Base-by-base conservation (phyloP, 73 alveolate species). In the Effrenium voratum region DNA sequence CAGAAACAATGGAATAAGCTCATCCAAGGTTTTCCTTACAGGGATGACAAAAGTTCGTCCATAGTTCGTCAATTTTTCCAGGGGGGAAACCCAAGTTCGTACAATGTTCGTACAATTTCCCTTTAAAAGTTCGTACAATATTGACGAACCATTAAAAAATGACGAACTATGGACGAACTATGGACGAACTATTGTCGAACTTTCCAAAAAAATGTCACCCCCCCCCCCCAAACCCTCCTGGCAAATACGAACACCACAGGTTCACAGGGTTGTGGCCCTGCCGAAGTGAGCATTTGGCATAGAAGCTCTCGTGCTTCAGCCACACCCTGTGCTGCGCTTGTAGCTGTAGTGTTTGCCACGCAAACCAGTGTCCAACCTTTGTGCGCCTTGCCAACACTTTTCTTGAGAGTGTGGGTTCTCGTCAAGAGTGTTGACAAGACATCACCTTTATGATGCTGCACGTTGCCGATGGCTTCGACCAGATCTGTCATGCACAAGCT, bases 111-210 rank as follows among this genome's bases (percentile, higher is more conserved):
- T n/a, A n/a, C n/a, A n/a, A n/a, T n/a, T n/a, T n/a, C n/a, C n/a
- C n/a, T n/a, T n/a, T n/a, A n/a, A n/a, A n/a, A n/a, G n/a, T n/a
- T n/a, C n/a, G n/a, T n/a, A n/a, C n/a, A n/a, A 70, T 8, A 79
- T 79, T 44, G 66, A 79, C 90, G 92, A 81, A 81, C 92, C 46
- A 47, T 81, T 70, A 49, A 70, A 81, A 81, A 46, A 45, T 79
- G 91, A 46, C 91, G 90, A 79, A 79, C 90, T 28, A 79, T 79
- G 43, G 90, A 79, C 90, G 90, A 79, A 75, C 86, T 36, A 75
- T 75, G 15, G 86, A 75, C 59, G 59, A 75, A 1, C 0, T 40
- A 75, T 41, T 75, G 59, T 40, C 2, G 19, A 75, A 40, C 43
- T 40, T 40, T 40, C 12, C 46, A 70, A 70, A 70, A 70, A 70